These are phyloP conservation scores for Suhomyces sp. DNA, from an alignment of 805 yeast species.

Conservation along the genomic window DNA sequence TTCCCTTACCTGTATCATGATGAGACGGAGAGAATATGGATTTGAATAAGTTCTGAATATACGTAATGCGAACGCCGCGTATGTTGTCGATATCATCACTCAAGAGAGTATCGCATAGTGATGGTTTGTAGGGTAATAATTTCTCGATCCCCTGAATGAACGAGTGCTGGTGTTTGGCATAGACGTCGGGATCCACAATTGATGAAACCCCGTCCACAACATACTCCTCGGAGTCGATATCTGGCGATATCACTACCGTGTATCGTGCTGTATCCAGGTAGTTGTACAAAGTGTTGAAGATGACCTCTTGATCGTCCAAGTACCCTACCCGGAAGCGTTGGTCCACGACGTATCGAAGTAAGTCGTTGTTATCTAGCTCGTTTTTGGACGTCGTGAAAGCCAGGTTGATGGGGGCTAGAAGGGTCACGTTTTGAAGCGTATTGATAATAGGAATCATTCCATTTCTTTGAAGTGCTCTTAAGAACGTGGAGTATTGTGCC, in stretches of 20 bases:
- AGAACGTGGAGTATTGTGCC: conserved; percentile 64
- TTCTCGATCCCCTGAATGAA: conserved; percentile 63
- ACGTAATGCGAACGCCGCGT: conserved; percentile 23
- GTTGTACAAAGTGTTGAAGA: conserved; percentile 32
- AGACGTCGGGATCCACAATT: conserved; percentile 57
- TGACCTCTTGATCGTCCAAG: conserved; percentile 21
- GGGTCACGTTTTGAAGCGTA: conserved; percentile 58
- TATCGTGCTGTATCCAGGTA: conserved; percentile 12
- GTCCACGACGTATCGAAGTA: conserved; percentile 32
- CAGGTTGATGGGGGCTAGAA: conserved; percentile 79
- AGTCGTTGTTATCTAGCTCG: conserved; percentile 7
- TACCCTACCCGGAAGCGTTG: conserved; percentile 34
- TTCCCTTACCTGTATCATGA: conserved; percentile 6
- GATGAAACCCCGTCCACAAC: conserved; percentile 44
- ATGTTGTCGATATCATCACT: conserved; percentile 15
- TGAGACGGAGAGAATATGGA: conserved; percentile 20
- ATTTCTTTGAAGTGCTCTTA: conserved; percentile 58
- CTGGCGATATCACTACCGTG: conserved; percentile 24
- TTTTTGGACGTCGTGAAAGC: conserved; percentile 49
- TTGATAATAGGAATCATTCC: conserved; percentile 66
- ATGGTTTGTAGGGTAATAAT: conserved; percentile 37
- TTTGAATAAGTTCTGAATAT: conserved; percentile 28
- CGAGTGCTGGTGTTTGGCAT: conserved; percentile 62
- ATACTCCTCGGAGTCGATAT: conserved; percentile 27
- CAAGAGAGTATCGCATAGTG: conserved; percentile 37